phyloP scores from a whole-genome alignment of 164 flowering plant genomes.

The Vitis vinifera region DNA sequence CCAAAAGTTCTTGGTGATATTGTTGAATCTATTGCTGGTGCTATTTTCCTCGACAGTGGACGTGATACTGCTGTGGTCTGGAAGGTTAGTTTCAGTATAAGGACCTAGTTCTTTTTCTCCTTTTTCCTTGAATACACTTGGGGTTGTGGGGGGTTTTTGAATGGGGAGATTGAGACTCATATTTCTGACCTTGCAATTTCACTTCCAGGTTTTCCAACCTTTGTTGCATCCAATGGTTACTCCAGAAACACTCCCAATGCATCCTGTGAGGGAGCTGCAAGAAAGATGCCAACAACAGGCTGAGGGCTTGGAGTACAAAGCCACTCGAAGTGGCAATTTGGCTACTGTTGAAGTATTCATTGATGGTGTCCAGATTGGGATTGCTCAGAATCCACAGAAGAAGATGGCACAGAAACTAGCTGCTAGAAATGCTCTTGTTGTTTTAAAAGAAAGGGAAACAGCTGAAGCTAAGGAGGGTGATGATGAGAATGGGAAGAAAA shows the following conservation, averaged over 20 bases:
- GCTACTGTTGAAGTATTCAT: conserved; percentile 95
- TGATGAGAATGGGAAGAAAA: conserved; percentile 60
- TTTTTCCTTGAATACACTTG: neutral
- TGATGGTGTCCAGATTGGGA: conserved; percentile 89
- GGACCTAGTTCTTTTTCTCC: neutral
- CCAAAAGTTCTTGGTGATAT: conserved; percentile 99
- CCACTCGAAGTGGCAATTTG: conserved; percentile 78
- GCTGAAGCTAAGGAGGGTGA: conserved; percentile 48
- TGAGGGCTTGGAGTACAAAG: conserved; percentile 96
- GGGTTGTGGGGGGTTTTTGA: neutral
- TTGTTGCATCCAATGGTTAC: conserved; percentile 95
- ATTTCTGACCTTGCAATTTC: conserved; percentile 5
- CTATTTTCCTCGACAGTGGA: conserved; percentile 86
- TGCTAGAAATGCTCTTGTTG: conserved; percentile 90
- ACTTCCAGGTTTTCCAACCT: conserved; percentile 78
- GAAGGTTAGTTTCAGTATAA: conserved; percentile 53
- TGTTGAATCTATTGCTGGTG: conserved; percentile 97
- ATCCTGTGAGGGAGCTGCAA: conserved; percentile 96
- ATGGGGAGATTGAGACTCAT: neutral
- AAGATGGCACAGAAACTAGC: conserved; percentile 99
- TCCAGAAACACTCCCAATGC: conserved; percentile 99
- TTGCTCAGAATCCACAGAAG: conserved; percentile 94
- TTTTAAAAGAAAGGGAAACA: conserved; percentile 76
- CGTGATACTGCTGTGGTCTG: conserved; percentile 78
- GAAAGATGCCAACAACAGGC: conserved; percentile 99